phyloP scores from a whole-genome alignment of 495 filamentous ascomycete genomes.

The Glutinoglossum americanum region DNA sequence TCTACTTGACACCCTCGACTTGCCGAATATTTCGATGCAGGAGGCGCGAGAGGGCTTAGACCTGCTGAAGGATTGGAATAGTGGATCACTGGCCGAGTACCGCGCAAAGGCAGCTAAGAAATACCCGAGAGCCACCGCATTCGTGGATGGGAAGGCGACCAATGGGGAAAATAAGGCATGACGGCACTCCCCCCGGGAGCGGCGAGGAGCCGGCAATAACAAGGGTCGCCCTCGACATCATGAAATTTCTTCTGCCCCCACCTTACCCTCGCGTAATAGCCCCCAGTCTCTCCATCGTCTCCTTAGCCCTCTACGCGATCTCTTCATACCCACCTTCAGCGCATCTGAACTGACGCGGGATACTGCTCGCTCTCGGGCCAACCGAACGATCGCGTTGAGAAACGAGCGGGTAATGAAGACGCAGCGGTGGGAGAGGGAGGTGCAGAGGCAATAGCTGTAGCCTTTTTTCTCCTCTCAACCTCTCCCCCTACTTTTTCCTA shows the following conservation, averaged over 20 bases:
- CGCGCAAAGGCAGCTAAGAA: not conserved
- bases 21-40: constrained; percentile 30
- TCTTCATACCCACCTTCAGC: not conserved
- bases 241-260: not conserved
- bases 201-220: not conserved
- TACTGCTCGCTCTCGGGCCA: not conserved
- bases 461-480: not conserved
- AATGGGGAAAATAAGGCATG: not conserved
- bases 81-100: not conserved
- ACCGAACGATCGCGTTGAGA: not conserved
- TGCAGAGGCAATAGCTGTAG: not conserved
- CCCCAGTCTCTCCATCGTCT: not conserved
- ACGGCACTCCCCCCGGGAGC: not conserved
- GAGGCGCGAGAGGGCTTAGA: constrained; percentile 38
- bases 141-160: not conserved
- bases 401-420: not conserved
- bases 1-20: constrained; percentile 32
- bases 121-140: not conserved
- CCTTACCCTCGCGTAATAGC: not conserved
- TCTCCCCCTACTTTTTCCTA: not conserved
- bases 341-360: not conserved
- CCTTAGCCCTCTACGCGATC: not conserved
- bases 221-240: not conserved
- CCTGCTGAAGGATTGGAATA: constrained; percentile 34
- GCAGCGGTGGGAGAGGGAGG: not conserved